Evolutionary conservation across 768 basidiomycete species (phyloP), one percentile per base, ranked within the genome.

Genomic region (Omphalotus guepiniiformis): DNA sequence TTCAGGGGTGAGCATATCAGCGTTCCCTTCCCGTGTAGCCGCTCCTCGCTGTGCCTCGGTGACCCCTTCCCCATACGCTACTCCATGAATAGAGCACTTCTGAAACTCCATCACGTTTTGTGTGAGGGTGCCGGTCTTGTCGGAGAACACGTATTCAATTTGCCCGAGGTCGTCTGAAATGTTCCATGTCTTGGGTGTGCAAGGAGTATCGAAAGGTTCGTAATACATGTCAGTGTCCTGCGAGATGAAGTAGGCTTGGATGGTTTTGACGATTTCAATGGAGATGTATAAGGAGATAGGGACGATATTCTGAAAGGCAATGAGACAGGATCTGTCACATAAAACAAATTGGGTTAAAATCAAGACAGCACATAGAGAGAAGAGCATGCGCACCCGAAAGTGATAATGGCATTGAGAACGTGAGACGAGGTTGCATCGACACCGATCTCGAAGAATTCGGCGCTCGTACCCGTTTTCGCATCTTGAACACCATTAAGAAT

Each of bases 31-130:
- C 1, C 94, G 78, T 43, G 85, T 85, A 1, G 90, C 92, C 0
- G 92, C 88, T 28, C 94, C 95, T 19, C 91, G 81, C 66, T 94
- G 93, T 0, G 94, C 95, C 65, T 98, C 95, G 0, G 95, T 97
- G 50, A 97, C 63, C 6, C 94, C 94, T 58, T 98, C 95, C 8
- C 95, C 95, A 59, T 96, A 98, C 0, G 81, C 61, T 2, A 89
- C 68, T 1, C 93, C 94, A 44, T 81, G 67, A 49, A 97, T 77
- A 0, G 93, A 94, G 57, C 93, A 96, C 62, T 89, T 93, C 63
- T 96, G 92, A 70, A 96, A 97, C 70, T 95, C 93, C 95, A 97
- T 98, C 58, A 95, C 73, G 69, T 98, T 99, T 66, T 96, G 94
- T 0, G 95, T 99, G 40, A 99, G 83, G 6, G 95, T 99, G 19